Evolutionary conservation across 129 eudicot genomes (phyloP), one percentile per base, ranked within the genome.

Genomic region (Sambucus nigra): DNA sequence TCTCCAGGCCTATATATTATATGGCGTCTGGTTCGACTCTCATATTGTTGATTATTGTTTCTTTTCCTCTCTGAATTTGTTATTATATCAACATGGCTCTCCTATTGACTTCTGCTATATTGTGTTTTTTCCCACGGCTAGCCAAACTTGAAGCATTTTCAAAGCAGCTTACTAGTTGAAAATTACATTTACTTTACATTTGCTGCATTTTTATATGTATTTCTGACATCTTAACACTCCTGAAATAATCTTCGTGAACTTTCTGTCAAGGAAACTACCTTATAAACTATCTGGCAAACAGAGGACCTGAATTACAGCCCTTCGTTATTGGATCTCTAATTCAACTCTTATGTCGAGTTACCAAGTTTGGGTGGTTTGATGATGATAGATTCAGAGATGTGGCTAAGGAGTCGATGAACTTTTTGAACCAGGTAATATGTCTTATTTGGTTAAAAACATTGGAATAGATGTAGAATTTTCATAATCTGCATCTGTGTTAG

Each of bases 331-430:
- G 87, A 72, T 91, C 98, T 56, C 69, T 91, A 35, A 75, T 91
- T 67, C 98, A 84, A 71, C 76, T 91, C 33, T 55, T 91, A 56
- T 91, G 95, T 64, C 95, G 98, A 63, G 68, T 91, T 47, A 81
- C 95, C 64, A 91, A 91, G 69, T 91, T 81, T 64, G 98, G 98
- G 47, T 91, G 98, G 98, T 79, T 85, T 19, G 95, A 82, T 54
- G 98, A 91, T 61, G 95, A 91, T 67, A 82, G 78, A 70, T 85
- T 91, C 69, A 82, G 84, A 74, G 95, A 91, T 46, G 81, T 75
- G 51, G 98, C 78, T 25, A 81, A 81, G 71, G 98, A 91, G 52
- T 76, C 98, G 23, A 81, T 82, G 51, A 77, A 76, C 60, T 91
- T 91, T 68, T 64, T 91, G 74, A 72, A 68, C 68, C 98, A 91